Conservation (phyloP, 202 grass and related monocot species). For the Eragrostis tef region DNA sequence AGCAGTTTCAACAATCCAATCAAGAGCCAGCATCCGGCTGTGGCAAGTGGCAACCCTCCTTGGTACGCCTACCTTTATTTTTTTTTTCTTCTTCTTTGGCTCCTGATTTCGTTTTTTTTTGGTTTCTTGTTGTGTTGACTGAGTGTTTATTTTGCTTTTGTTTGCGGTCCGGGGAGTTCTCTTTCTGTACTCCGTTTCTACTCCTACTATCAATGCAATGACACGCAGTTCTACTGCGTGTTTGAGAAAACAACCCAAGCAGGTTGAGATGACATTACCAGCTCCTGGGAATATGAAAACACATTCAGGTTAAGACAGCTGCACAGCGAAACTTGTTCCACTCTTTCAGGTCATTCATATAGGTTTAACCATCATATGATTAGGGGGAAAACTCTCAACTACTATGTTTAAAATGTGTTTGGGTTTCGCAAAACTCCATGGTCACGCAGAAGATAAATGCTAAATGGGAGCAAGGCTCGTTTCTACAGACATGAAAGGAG, state of each 20-base stretch:
- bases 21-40: background rate
- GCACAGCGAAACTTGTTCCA: background rate
- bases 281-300: slow-evolving; percentile 2
- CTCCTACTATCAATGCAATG: background rate
- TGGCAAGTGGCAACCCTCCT: too few species aligned
- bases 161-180: background rate
- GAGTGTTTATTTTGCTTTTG: background rate
- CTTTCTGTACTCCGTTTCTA: background rate
- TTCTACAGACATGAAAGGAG: slow-evolving; percentile 32
- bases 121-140: background rate
- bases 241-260: background rate
- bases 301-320: background rate
- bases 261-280: slow-evolving; percentile 35
- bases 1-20: slow-evolving; percentile 23
- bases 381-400: slow-evolving; percentile 8
- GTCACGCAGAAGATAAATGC: background rate
- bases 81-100: background rate
- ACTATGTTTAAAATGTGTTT: slow-evolving; percentile 13
- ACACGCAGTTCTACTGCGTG: background rate
- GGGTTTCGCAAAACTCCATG: background rate
- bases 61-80: too few species aligned
- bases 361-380: slow-evolving; percentile 9
- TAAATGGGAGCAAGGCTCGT: background rate
- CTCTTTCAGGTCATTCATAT: too few species aligned
- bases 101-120: too few species aligned